Base-by-base conservation (phyloP, 331 rosid genomes). In the Dryas integrifolia region DNA sequence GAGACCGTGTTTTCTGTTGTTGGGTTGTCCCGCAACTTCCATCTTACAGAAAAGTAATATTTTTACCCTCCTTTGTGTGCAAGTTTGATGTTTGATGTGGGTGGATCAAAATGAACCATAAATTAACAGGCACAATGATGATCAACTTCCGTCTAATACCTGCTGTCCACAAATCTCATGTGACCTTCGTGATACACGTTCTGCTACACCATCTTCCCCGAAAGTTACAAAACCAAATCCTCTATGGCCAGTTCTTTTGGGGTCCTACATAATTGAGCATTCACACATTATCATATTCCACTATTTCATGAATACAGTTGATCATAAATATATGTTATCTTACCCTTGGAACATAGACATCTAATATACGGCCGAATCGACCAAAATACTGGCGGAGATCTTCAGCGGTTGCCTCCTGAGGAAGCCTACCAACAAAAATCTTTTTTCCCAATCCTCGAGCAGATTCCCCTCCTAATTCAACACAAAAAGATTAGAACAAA, bases 211-310 rank as follows among this genome's bases (percentile, higher is more conserved):
- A 48, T 92, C 96, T 68, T 95, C 97, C 70, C 96, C 96, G 63
- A 95, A 95, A 63, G 99, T 95, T 65, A 95, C 97, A 83, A 95
- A 95, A 63, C 97, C 98, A 85, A 91, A 95, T 67, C 98, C 98
- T 84, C 98, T 85, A 79, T 95, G 98, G 62, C 98, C 93, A 26
- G 96, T 59, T 87, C 96, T 89, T 82, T 89, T 89, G 26, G 97
- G 90, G 80, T 95, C 97, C 98, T 95, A 74, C 41, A 77, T 75
- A 44, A 56, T 53, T 61, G 72, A 49, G 39, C 57, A 75, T 49
- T 21, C 10, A 30, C 47, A 41, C 38, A 59, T 21, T n/a, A 43
- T 75, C 59, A 78, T 41, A 30, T 58, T 79, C 73, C 60, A 72
- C 56, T 69, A 47, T 59, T n/a, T 56, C 64, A 64, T n/a, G 60